Evolutionary conservation across 2,329 filamentous ascomycete species (phyloP), one percentile per base, ranked within the genome.

Genomic region (Byssothecium circinans): DNA sequence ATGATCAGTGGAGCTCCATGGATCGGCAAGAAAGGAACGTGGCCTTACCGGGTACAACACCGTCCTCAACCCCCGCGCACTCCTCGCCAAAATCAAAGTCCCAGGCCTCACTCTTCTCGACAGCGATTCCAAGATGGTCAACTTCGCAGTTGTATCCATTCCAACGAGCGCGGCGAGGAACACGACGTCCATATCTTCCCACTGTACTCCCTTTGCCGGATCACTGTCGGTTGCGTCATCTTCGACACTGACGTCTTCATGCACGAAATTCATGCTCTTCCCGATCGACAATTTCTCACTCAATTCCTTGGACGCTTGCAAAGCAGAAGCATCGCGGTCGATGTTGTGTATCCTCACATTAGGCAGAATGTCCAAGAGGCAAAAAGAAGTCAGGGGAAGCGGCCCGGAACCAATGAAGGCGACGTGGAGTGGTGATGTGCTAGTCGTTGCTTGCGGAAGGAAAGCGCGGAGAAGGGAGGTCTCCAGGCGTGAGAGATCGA

Each of bases 121-220:
- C 2, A 80, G 53, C 1, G 54, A 55, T 6, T 53, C 44, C 1
- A 80, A 41, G 18, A 79, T 71, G 0, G 33, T 46, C 27, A 76
- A 60, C 56, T 81, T 81, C 1, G 73, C 62, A 0, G 42, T 29
- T n/a, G 73, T 70, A 1, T 68, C 66, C 10, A 61, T 60, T 0
- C 78, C 78, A 0, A 81, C 78, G 0, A 81, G 59, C 1, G 78
- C 78, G 2, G 78, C 78, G 3, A 81, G 57, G 53, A 75, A 80
- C 0, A 81, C 74, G 0, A 79, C 73, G 40, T 80, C 73, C 36
- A 72, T 76, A 0, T 49, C 46, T 0, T 42, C 46, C 49, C 78
- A 68, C 14, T 65, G 57, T 20, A 46, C 23, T 12, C 25, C 25
- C 11, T 7, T 20, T 0, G 45, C 23, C 10, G 11, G 8, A 19